Evolutionary conservation across 1,139 yeast species (phyloP), one percentile per base, ranked within the genome.

Genomic region (Wickerhamomyces sp.): DNA sequence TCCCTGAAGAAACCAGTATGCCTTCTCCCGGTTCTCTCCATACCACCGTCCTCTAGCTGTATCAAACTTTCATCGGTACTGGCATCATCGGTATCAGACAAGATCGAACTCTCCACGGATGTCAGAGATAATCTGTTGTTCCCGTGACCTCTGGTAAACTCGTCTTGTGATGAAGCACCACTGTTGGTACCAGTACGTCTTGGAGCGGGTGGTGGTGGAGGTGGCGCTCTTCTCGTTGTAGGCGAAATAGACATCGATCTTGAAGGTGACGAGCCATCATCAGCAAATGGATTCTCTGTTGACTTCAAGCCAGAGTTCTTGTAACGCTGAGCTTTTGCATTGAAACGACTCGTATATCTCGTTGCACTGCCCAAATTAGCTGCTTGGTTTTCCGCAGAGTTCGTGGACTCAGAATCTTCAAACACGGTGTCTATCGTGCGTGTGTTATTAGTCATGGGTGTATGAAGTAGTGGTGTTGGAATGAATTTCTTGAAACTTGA

Each of bases 401-500:
- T 13, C 17, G 32, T 38, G 3, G 43, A 24, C 29, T 44, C 52
- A 4, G 49, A 37, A 21, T 52, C 58, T 36, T 54, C 58, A 32
- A 48, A 44, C 18, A 54, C 57, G 1, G 58, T 54, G 23, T 54
- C 57, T 14, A 54, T 54, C 4, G 48, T 48, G 24, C 58, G 37
- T 1, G 17, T 19, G 5, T 36, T 30, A 6, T 26, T 30, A 11
- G 25, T 12, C 3, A 28, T 16, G 1, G 38, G 20, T 16, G 23
- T 16, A 20, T 35, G 35, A 15, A 33, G n/a, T 23, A 10, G 16
- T 22, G 19, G 18, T 25, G 16, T n/a, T 3, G 31, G 25, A 12
- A 21, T 22, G 10, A 21, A 16, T 28, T 19, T 28, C 11, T 20
- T 23, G 16, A 23, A 29, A 4, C 21, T 23, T 21, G 31, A 10